Base-by-base conservation (phyloP, 2,329 filamentous ascomycete species). In the Aspergillus brasiliensis region DNA sequence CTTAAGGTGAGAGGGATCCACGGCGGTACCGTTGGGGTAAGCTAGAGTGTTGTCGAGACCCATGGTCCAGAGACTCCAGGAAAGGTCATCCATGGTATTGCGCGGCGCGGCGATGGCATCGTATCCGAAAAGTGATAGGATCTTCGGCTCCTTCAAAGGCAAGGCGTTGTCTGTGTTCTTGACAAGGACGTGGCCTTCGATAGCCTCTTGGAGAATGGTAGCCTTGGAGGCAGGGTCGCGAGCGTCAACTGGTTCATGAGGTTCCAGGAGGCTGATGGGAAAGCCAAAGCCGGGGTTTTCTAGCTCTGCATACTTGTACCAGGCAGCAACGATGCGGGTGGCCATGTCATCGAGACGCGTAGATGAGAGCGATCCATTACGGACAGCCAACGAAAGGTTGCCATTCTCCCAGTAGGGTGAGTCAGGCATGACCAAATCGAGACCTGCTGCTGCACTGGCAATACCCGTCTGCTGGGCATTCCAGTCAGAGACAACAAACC, bases 401-500 rank as follows among this genome's bases (percentile, higher is more conserved):
- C 15, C 56, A n/a, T 54, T 44, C 15, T 49, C 56, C 59, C 59
- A 61, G 27, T 51, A 61, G 13, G n/a, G 4, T 2, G 59, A 58
- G 23, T 23, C n/a, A 8, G 48, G 51, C 56, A 58, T 60, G 44
- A 91, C 51, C 51, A 54, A 28, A 75, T 95, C 91, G 34, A 94
- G 80, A 49, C 91, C 91, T 21, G 90, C 90, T 34, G 86, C 80
- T 6, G 90, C 88, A 46, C 83, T 84, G 19, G 86, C 80, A 8
- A 85, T 87, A 65, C 90, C 90, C 5, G 85, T 80, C 68, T 93
- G 89, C 68, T 91, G 88, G 4, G 89, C 91, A 66, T 83, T 78
- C 90, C 91, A 95, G 73, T 96, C 91, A 15, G 85, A 86, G 83
- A 91, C 88, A 61, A 93, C 84, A 67, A 91, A 92, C 0, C 91